A percentile compares a stretch with the other conserved stretches of the same genome.
Conservation (phyloP, 768 basidiomycete genomes). For the Lentinula sp. region DNA sequence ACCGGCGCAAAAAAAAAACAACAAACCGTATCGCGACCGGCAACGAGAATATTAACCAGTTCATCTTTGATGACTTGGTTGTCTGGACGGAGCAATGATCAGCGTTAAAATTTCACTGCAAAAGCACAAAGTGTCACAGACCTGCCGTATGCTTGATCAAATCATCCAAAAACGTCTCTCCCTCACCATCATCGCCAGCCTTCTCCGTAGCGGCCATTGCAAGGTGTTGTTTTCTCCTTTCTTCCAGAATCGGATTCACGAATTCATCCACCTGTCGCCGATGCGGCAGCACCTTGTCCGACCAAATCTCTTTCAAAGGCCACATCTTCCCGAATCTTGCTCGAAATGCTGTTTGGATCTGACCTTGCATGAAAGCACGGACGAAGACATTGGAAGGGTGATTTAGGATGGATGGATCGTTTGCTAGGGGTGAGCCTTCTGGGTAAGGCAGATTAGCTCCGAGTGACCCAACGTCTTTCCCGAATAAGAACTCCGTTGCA, state of each 20-base stretch:
- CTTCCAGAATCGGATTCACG: conserved; percentile 45
- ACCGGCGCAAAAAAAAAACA: not conserved
- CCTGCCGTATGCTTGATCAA: conserved; percentile 48
- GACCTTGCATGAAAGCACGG: conserved; percentile 43
- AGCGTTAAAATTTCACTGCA: not conserved
- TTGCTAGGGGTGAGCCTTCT: conserved; percentile 17
- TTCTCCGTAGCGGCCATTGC: conserved; percentile 6
- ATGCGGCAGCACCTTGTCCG: conserved; percentile 36
- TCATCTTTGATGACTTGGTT: conserved; percentile 36
- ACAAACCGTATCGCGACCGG: conserved; percentile 37
- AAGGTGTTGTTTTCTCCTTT: conserved; percentile 26
- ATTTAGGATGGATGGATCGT: conserved; percentile 10
- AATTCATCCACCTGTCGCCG: conserved; percentile 44
- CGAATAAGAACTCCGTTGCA: conserved; percentile 54
- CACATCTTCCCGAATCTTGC: conserved; percentile 35
- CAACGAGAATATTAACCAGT: conserved; percentile 35
- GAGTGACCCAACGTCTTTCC: conserved; percentile 39
- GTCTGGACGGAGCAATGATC: conserved; percentile 20
- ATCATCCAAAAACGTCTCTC: conserved; percentile 43
- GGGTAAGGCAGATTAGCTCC: conserved; percentile 45
- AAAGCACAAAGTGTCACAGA: conserved; percentile 14
- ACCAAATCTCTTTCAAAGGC: conserved; percentile 48
- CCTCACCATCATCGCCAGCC: conserved; percentile 25
- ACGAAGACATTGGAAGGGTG: conserved; percentile 37
- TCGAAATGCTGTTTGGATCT: conserved; percentile 33